These are phyloP conservation scores for Zygosaccharomyces sapae DNA, from an alignment of 1,139 yeast species.

Conservation along the genomic window DNA sequence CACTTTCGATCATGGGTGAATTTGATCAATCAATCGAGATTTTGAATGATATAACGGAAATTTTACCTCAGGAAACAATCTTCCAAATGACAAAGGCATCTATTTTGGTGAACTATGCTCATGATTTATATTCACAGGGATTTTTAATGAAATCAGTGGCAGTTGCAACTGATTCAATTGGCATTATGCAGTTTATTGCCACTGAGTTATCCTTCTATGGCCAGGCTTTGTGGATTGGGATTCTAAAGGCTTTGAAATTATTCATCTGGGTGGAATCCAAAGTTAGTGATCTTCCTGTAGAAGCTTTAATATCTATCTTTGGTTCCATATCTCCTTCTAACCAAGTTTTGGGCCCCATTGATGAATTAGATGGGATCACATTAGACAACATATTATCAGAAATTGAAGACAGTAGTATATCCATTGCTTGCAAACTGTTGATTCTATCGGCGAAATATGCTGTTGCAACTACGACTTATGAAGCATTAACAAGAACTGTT, in stretches of 20 bases:
- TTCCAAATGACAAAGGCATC: constrained; percentile 57
- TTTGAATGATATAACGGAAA: constrained; percentile 43
- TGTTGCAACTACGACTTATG: constrained; percentile 16
- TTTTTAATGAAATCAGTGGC: constrained; percentile 62
- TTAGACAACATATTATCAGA: constrained; percentile 46
- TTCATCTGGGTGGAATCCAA: constrained; percentile 47
- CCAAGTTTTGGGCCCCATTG: constrained; percentile 24
- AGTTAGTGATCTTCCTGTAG: constrained; percentile 44
- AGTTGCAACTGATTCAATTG: constrained; percentile 44
- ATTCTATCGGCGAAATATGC: constrained; percentile 33
- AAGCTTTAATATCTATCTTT: constrained; percentile 40
- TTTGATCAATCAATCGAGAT: constrained; percentile 45
- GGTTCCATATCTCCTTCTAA: constrained; percentile 13
- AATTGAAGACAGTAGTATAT: constrained; percentile 25
- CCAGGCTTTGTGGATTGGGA: constrained; percentile 50
- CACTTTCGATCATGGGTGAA: constrained; percentile 50
- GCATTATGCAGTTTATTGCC: constrained; percentile 27
- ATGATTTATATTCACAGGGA: constrained; percentile 53
- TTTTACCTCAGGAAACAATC: constrained; percentile 51
- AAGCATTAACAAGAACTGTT: constrained; percentile 42
- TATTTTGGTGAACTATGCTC: constrained; percentile 52
- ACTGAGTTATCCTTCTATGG: constrained; percentile 36
- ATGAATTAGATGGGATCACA: constrained; percentile 24
- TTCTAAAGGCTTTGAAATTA: constrained; percentile 46
- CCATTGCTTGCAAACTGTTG: constrained; percentile 29